Evolutionary conservation across 2,329 filamentous ascomycete genomes (phyloP).

Genomic region (Emmonsiellopsis sp.): DNA sequence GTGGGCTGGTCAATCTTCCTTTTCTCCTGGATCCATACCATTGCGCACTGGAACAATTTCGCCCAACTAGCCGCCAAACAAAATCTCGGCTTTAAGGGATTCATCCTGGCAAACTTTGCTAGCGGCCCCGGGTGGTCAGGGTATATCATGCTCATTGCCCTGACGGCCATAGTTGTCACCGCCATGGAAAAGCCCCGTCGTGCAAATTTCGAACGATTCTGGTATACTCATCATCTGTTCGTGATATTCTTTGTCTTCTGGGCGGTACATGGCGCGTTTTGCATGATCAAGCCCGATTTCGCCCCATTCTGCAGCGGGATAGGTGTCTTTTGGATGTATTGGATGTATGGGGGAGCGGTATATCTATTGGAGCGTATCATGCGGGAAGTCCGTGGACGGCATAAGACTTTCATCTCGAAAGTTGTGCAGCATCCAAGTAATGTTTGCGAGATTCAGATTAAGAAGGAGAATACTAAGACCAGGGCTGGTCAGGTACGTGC

Average conservation of each 20-base stretch:
- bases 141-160: constrained; percentile 69
- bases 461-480: constrained; percentile 78
- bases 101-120: constrained; percentile 64
- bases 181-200: constrained; percentile 68
- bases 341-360: constrained; percentile 72
- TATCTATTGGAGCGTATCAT: constrained; percentile 73
- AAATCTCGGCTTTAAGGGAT: constrained; percentile 68
- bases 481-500: constrained; percentile 54
- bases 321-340: constrained; percentile 83
- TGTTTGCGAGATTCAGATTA: constrained; percentile 84
- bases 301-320: constrained; percentile 61
- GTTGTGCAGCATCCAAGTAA: constrained; percentile 84
- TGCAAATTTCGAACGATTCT: constrained; percentile 81
- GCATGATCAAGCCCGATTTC: constrained; percentile 80
- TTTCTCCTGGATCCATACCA: constrained; percentile 77
- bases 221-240: constrained; percentile 84
- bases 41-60: constrained; percentile 82
- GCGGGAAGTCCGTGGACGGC: constrained; percentile 66
- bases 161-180: constrained; percentile 71
- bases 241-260: constrained; percentile 84
- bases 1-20: constrained; percentile 83
- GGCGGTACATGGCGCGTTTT: constrained; percentile 82
- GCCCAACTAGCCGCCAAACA: constrained; percentile 66
- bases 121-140: constrained; percentile 79
- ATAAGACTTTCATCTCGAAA: constrained; percentile 81